These are phyloP conservation scores for Magnolia kwangsiensis DNA, from an alignment of 164 flowering plant genomes.

Conservation along the genomic window DNA sequence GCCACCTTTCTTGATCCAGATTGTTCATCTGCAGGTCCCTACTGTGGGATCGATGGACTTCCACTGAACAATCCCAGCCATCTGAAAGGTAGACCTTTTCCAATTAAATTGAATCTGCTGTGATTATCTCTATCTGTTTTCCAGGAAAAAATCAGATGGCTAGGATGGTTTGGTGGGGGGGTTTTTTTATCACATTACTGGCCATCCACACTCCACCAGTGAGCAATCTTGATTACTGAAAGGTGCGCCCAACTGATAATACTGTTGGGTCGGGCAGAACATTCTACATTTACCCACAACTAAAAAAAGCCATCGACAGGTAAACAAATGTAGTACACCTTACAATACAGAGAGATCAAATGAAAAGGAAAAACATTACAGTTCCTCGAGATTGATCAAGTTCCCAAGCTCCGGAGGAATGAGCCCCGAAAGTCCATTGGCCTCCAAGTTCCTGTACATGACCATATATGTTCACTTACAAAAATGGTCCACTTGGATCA, in stretches of 20 bases:
- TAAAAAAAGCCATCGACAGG: no score
- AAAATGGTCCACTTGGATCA: background rate
- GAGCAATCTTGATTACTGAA: no score
- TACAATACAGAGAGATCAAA: background rate
- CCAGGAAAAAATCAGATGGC: background rate
- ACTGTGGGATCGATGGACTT: background rate
- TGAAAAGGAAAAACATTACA: conserved; percentile 19
- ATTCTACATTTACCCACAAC: no score
- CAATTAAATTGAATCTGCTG: background rate
- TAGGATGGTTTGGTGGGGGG: no score
- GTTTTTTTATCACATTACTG: no score
- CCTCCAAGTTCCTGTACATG: conserved; percentile 29
- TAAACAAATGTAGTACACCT: no score
- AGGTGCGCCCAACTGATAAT: no score
- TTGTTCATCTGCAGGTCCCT: no score
- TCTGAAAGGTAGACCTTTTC: background rate
- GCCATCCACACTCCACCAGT: no score
- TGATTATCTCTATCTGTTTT: background rate
- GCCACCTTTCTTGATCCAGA: no score
- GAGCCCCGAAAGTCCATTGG: conserved; percentile 26
- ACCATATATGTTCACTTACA: background rate
- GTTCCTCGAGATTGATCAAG: conserved; percentile 17
- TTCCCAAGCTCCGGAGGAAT: conserved; percentile 41
- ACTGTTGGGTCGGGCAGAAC: no score
- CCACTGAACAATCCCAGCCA: background rate